These are phyloP conservation scores for Calycina marina DNA, from an alignment of 2,329 filamentous ascomycete genomes.

Conservation along the genomic window DNA sequence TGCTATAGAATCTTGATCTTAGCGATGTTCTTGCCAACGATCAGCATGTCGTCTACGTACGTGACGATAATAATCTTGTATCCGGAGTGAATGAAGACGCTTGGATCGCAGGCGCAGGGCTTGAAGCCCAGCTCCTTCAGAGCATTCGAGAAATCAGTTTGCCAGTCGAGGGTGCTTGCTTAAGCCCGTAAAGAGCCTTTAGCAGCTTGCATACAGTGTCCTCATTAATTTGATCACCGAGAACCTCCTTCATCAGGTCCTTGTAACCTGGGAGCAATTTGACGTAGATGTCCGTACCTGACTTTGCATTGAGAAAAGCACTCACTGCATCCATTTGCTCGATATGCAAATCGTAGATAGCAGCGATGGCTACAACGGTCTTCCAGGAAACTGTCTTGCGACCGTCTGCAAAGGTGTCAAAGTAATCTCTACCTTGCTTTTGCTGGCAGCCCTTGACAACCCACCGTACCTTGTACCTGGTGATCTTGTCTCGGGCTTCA, in stretches of 20 bases:
- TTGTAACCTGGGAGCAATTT: conserved; percentile 12
- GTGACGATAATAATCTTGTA: conserved; percentile 12
- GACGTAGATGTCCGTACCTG: conserved; percentile 19
- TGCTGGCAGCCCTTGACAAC: conserved; percentile 6
- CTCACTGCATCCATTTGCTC: conserved; percentile 10
- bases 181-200: conserved; percentile 22
- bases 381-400: conserved; percentile 5
- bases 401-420: conserved; percentile 8
- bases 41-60: conserved; percentile 21
- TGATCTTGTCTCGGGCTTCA: not conserved
- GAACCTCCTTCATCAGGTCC: too few species aligned
- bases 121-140: conserved; percentile 12
- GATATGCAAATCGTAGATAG: conserved; percentile 2
- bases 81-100: conserved; percentile 9
- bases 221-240: too few species aligned
- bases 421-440: conserved; percentile 4
- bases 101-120: conserved; percentile 5
- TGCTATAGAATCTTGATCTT: not conserved
- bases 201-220: too few species aligned
- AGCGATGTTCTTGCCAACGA: not conserved
- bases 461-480: conserved; percentile 6
- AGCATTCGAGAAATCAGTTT: conserved; percentile 9
- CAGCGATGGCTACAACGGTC: conserved; percentile 4
- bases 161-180: conserved; percentile 20
- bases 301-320: conserved; percentile 20